These are phyloP conservation scores for Lipomyces sp. DNA, from an alignment of 805 yeast genomes.

Conservation along the genomic window DNA sequence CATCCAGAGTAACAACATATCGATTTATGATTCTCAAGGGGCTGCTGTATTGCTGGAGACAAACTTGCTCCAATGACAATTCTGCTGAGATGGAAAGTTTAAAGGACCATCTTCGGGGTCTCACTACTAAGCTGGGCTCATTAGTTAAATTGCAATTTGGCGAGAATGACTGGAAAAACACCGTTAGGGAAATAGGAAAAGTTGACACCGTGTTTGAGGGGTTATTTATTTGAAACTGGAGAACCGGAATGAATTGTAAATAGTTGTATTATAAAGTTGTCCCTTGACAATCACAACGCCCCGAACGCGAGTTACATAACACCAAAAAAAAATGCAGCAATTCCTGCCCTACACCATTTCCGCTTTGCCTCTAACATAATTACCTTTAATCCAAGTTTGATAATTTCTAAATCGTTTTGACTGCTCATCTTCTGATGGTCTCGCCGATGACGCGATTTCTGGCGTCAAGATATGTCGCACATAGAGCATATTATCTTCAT, in stretches of 20 bases:
- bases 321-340: background rate
- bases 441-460: constrained; percentile 27
- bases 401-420: constrained; percentile 29
- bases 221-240: background rate
- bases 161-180: background rate
- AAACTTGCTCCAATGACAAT: constrained; percentile 13
- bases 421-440: constrained; percentile 26
- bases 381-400: constrained; percentile 32
- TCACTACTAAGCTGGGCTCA: background rate
- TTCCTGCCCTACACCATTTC: background rate
- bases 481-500: constrained; percentile 29
- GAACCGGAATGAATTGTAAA: too few species aligned
- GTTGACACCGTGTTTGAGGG: background rate
- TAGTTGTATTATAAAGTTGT: too few species aligned
- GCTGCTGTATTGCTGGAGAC: constrained; percentile 29
- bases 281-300: background rate
- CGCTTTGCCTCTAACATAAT: background rate
- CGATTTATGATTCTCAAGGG: constrained; percentile 26
- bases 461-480: constrained; percentile 29
- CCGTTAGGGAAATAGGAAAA: constrained; percentile 5
- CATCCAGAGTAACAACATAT: constrained; percentile 18
- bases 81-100: background rate
- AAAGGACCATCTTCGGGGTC: background rate
- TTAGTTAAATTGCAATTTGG: background rate
- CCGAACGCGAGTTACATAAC: background rate